Conservation (phyloP, 108 stramenopile genomes). For the Asterionellopsis glacialis region DNA sequence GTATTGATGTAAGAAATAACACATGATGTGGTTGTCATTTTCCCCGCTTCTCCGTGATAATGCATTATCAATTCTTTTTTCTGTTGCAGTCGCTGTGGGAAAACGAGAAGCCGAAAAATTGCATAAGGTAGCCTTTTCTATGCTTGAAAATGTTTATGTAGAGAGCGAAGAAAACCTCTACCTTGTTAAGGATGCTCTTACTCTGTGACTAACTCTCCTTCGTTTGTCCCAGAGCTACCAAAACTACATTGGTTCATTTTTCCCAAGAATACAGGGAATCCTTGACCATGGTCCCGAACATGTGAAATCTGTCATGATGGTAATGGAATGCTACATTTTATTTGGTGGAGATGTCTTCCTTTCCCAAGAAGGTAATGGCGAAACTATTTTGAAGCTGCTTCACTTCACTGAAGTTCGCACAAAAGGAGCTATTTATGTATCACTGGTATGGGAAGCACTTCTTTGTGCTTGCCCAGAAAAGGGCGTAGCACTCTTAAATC, state of each 20-base stretch:
- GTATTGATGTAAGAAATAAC: no score
- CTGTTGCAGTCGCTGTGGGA: conserved; percentile 15
- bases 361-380: conserved; percentile 13
- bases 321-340: conserved; percentile 36
- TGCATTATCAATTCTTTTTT: conserved; percentile 26
- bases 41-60: conserved; percentile 14
- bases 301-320: conserved; percentile 32
- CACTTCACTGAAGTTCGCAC: conserved; percentile 26
- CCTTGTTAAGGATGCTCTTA: conserved; percentile 29
- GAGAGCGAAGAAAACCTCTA: conserved; percentile 23
- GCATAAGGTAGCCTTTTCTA: conserved; percentile 30
- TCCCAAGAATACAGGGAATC: conserved; percentile 17
- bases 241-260: conserved; percentile 19
- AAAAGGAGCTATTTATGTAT: conserved; percentile 26
- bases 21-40: no score
- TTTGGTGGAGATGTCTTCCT: conserved; percentile 29
- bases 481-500: conserved; percentile 21
- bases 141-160: conserved; percentile 34
- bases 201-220: conserved; percentile 23
- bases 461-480: conserved; percentile 20
- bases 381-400: conserved; percentile 24
- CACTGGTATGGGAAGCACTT: conserved; percentile 30
- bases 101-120: not conserved
- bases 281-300: conserved; percentile 34
- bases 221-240: conserved; percentile 27